These are phyloP conservation scores for Protomyces arabidopsidicola DNA, from an alignment of 1,139 yeast genomes.

Conservation along the genomic window DNA sequence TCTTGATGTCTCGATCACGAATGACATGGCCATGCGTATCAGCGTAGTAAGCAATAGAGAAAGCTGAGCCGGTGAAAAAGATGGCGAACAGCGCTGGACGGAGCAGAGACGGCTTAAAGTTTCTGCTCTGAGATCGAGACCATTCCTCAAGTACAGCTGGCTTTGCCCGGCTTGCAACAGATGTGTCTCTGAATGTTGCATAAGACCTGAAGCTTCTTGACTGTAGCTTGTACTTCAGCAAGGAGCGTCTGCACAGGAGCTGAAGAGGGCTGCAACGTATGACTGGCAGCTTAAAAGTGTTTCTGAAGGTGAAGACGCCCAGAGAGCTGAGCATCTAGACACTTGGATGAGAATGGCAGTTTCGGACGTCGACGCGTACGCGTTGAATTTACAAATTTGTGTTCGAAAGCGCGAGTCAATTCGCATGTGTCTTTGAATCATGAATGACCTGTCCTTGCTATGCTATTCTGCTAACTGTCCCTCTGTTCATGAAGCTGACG, in stretches of 20 bases:
- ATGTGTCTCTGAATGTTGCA: background rate
- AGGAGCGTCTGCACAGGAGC: too few species aligned
- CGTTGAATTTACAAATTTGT: too few species aligned
- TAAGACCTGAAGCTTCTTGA: background rate
- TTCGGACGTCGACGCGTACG: too few species aligned
- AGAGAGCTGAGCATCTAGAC: too few species aligned
- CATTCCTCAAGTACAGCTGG: background rate
- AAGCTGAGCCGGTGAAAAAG: conserved; percentile 10
- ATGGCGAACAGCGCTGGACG: conserved; percentile 7
- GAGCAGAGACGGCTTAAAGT: background rate
- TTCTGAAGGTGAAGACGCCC: too few species aligned
- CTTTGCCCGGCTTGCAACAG: background rate
- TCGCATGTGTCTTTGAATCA: background rate
- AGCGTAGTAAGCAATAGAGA: conserved; percentile 9
- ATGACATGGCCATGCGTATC: background rate
- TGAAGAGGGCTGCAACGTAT: too few species aligned
- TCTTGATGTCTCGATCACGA: conserved; percentile 3
- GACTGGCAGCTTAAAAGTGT: too few species aligned
- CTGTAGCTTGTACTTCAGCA: too few species aligned
- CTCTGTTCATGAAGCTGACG: conserved; percentile 22
- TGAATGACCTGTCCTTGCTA: background rate
- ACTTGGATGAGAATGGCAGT: too few species aligned
- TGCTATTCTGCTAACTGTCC: conserved; percentile 19
- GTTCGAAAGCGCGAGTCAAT: too few species aligned
- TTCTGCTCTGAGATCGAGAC: too few species aligned